Evolutionary conservation across 225 moss, liverwort and hornwort species (phyloP).

Genomic region (Ulota crispa): DNA sequence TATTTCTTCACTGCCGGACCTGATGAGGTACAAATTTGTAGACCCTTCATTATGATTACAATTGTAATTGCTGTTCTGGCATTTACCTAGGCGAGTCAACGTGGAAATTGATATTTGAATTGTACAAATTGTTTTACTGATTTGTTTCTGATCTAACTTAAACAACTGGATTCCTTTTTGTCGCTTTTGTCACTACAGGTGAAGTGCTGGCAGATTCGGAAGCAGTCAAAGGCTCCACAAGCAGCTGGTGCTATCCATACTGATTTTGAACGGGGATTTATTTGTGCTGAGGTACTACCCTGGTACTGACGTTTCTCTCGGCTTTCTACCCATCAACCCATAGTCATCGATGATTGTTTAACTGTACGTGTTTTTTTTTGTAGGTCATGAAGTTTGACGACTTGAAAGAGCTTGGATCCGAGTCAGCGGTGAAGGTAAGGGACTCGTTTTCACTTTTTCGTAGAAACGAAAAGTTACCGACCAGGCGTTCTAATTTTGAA

Average conservation of each 20-base stretch:
- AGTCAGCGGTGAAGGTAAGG: conserved; percentile 84
- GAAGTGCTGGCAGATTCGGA: conserved; percentile 99
- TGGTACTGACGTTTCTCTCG: background rate
- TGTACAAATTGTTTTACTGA: background rate
- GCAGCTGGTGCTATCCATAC: conserved; percentile 98
- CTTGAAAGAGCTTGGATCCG: conserved; percentile 84
- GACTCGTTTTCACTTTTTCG: background rate
- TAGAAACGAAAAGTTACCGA: background rate
- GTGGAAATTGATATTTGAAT: conserved; percentile 3
- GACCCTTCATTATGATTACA: background rate
- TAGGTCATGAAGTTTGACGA: conserved; percentile 99
- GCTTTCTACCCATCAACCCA: background rate
- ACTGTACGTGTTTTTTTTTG: background rate
- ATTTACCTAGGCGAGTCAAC: background rate
- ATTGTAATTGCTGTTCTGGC: background rate
- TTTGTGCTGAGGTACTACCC: conserved; percentile 85
- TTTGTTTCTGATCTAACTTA: background rate
- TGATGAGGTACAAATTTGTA: conserved; percentile 61
- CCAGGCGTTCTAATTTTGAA: too few relatives aligned
- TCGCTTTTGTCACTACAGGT: conserved; percentile 49
- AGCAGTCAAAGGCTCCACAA: conserved; percentile 93
- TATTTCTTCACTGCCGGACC: conserved; percentile 98
- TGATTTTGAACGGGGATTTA: conserved; percentile 97
- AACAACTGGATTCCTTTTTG: background rate
- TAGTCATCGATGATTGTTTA: background rate